Conservation (phyloP, 1,284 basidiomycete species). For the Malassezia restricta region DNA sequence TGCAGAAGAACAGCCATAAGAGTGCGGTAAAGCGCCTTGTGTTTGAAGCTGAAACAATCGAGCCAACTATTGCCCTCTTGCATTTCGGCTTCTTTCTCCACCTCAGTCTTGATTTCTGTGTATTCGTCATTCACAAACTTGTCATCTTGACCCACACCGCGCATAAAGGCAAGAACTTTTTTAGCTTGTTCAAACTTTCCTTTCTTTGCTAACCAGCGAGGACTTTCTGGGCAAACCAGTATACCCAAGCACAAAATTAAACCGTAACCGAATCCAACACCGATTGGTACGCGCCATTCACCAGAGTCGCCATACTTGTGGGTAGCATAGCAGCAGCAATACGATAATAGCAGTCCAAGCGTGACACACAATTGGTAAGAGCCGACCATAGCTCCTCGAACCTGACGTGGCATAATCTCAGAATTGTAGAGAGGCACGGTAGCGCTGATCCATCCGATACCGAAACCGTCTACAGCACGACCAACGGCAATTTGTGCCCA, state of each 20-base stretch:
- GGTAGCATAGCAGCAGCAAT: constrained; percentile 48
- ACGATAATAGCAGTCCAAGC: constrained; percentile 61
- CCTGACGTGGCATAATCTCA: constrained; percentile 63
- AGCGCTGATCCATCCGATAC: constrained; percentile 51
- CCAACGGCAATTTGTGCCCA: constrained; percentile 53
- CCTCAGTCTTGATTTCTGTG: constrained; percentile 33
- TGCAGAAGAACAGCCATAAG: constrained; percentile 56
- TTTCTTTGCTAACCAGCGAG: constrained; percentile 55
- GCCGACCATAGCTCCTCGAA: constrained; percentile 61
- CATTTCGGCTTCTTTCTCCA: constrained; percentile 21
- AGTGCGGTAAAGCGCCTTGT: constrained; percentile 42
- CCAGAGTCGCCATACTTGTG: constrained; percentile 18
- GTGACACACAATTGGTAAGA: constrained; percentile 53
- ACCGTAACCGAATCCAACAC: constrained; percentile 61
- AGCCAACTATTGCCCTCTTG: constrained; percentile 21
- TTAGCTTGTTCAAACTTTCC: constrained; percentile 53
- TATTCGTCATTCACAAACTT: constrained; percentile 38
- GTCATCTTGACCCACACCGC: constrained; percentile 50
- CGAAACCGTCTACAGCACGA: constrained; percentile 54
- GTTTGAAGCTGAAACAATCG: constrained; percentile 34
- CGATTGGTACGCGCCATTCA: constrained; percentile 61
- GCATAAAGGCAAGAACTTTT: constrained; percentile 52
- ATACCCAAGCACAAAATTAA: constrained; percentile 59
- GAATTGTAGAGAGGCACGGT: constrained; percentile 66
- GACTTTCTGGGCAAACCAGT: constrained; percentile 63